phyloP scores from a whole-genome alignment of 179 eudicot species.

The Beta macrorhiza region DNA sequence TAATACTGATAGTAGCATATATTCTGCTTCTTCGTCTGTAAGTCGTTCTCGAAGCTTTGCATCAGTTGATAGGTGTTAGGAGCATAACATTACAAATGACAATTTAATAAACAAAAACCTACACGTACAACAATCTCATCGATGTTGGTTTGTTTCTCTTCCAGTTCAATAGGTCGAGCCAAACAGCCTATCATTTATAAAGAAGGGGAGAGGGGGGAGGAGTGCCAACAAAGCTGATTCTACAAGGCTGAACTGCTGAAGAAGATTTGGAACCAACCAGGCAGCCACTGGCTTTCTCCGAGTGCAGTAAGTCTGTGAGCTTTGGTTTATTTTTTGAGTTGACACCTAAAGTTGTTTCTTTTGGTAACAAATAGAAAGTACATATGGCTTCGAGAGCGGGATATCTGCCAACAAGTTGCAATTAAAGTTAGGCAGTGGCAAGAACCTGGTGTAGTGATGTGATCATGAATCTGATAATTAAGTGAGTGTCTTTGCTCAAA shows the following conservation, averaged over 20 bases:
- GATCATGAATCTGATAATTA: background rate
- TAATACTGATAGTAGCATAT: background rate
- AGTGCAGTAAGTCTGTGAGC: constrained; percentile 54
- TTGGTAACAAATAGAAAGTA: background rate
- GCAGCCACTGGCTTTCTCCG: constrained; percentile 58
- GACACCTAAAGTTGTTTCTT: background rate
- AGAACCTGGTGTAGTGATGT: background rate
- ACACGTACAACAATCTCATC: background rate
- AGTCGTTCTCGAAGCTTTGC: background rate
- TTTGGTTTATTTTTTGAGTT: background rate
- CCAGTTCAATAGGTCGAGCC: background rate
- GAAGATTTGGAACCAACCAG: constrained; percentile 12
- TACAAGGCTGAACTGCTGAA: too few relatives aligned
- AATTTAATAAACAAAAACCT: background rate
- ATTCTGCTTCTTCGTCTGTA: background rate
- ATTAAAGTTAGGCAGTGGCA: too few relatives aligned
- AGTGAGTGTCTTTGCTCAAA: background rate
- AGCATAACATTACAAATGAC: background rate
- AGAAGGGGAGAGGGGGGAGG: constrained; percentile 29
- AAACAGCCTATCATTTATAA: background rate
- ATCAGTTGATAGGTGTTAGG: background rate
- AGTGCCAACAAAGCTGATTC: constrained; percentile 6
- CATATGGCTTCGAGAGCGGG: background rate
- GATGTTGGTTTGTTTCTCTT: constrained; percentile 2
- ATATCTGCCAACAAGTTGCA: too few relatives aligned